A percentile compares a stretch with the other conserved stretches of the same genome.
These are phyloP conservation scores for Raphidocelis subcapitata DNA, from an alignment of 139 green algal genomes.

Conservation along the genomic window DNA sequence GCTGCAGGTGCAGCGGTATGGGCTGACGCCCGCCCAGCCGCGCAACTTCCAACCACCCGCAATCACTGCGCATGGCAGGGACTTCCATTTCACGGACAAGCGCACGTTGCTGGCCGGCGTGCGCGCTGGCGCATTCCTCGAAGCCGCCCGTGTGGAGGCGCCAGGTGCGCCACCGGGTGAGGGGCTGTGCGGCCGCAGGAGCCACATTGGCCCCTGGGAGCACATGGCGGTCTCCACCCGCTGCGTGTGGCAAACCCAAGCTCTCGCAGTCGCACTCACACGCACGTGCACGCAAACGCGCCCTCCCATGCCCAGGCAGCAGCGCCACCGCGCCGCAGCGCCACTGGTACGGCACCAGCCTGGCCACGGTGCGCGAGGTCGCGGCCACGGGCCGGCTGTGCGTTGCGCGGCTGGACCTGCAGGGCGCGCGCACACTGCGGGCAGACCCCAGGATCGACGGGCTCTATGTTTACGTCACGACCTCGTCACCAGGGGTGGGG, in stretches of 20 bases:
- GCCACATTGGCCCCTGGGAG: too few species aligned
- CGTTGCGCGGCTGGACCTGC: slow-evolving; percentile 63
- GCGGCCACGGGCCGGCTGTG: slow-evolving; percentile 71
- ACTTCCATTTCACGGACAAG: slow-evolving; percentile 64
- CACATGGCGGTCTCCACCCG: too few species aligned
- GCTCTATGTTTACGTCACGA: slow-evolving; percentile 61
- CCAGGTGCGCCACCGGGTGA: too few species aligned
- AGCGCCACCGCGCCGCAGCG: too few species aligned
- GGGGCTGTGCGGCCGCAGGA: too few species aligned
- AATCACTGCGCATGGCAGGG: slow-evolving; percentile 19
- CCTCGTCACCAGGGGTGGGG: slow-evolving; percentile 39
- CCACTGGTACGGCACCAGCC: slow-evolving; percentile 51
- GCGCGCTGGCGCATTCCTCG: slow-evolving; percentile 42
- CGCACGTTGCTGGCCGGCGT: slow-evolving; percentile 17
- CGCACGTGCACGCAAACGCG: too few species aligned
- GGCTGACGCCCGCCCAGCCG: neutral
- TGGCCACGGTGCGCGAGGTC: slow-evolving; percentile 60
- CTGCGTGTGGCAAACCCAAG: too few species aligned
- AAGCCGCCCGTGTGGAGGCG: slow-evolving; percentile 21
- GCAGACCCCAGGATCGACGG: slow-evolving; percentile 65
- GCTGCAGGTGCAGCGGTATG: too few species aligned
- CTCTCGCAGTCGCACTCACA: too few species aligned
- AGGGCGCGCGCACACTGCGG: slow-evolving; percentile 45
- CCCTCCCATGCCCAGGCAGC: too few species aligned
- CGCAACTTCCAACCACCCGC: neutral